Percentiles rank a stretch among this genome's conserved stretches.
These are phyloP conservation scores for Candida ficus DNA, from an alignment of 805 yeast species.

Conservation along the genomic window DNA sequence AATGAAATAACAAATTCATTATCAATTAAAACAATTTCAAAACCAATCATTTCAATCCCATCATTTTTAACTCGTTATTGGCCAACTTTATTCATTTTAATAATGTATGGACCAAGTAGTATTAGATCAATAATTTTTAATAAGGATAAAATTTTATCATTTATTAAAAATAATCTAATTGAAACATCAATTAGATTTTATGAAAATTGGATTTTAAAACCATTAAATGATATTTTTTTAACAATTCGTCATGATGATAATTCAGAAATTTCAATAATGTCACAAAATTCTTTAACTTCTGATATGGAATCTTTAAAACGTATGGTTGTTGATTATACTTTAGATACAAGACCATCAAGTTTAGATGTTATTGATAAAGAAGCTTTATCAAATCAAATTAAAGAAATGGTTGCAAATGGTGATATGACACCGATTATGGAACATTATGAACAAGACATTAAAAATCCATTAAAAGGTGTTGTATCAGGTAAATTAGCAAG, in stretches of 20 bases:
- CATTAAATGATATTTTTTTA: conserved; percentile 62
- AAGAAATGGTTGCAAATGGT: conserved; percentile 56
- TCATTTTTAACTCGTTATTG: conserved; percentile 55
- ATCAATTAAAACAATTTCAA: too few species aligned
- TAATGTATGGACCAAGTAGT: conserved; percentile 51
- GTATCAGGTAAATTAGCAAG: conserved; percentile 66
- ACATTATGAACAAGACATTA: conserved; percentile 72
- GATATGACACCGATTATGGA: conserved; percentile 76
- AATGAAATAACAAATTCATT: too few species aligned
- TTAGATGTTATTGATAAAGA: conserved; percentile 19
- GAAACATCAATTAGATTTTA: conserved; percentile 66
- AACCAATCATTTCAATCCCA: too few species aligned
- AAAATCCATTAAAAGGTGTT: conserved; percentile 60
- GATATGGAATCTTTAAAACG: conserved; percentile 79
- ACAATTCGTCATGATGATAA: conserved; percentile 83
- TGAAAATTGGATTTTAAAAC: conserved; percentile 79
- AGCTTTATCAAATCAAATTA: conserved; percentile 17
- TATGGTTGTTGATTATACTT: conserved; percentile 75
- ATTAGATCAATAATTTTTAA: conserved; percentile 41
- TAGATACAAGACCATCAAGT: conserved; percentile 27
- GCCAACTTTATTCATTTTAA: conserved; percentile 46
- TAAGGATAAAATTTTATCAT: conserved; percentile 46
- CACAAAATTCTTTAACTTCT: conserved; percentile 70
- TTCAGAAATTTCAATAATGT: conserved; percentile 68
- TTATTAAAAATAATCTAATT: conserved; percentile 53